Conservation (phyloP, 169 alveolate genomes). For the Perkinsus olseni region DNA sequence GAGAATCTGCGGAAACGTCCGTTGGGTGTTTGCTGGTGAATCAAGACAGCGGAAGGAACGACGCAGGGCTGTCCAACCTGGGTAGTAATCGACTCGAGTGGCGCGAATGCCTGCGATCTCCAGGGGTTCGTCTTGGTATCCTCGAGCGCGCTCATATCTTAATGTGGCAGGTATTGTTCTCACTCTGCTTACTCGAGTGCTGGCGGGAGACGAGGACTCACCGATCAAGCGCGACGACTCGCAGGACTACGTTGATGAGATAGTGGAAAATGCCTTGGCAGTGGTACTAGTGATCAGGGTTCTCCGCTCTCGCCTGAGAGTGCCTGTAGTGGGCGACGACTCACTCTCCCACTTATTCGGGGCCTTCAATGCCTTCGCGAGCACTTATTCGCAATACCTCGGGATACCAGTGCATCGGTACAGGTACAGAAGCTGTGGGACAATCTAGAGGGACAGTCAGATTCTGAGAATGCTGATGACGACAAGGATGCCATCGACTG, state of each 20-base stretch:
- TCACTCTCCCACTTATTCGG: too few relatives aligned
- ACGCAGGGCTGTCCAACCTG: not conserved
- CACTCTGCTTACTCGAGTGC: not conserved
- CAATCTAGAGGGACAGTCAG: not conserved
- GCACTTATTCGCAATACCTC: not conserved
- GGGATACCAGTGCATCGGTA: not conserved
- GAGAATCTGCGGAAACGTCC: not conserved
- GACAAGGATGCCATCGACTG: not conserved
- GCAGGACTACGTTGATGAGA: not conserved
- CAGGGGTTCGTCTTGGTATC: too few relatives aligned
- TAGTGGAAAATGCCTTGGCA: not conserved
- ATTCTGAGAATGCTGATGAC: not conserved
- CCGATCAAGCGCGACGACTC: not conserved
- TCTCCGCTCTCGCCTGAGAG: too few relatives aligned
- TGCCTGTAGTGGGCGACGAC: too few relatives aligned
- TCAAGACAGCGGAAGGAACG: not conserved
- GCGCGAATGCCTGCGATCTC: too few relatives aligned
- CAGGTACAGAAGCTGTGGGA: not conserved
- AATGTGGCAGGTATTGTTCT: not conserved
- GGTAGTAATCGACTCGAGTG: not conserved
- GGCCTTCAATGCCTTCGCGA: too few relatives aligned
- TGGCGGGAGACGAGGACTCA: not conserved
- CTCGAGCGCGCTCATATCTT: too few relatives aligned
- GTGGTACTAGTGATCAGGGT: not conserved
- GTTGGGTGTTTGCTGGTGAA: not conserved